Percentiles rank a stretch among this genome's conserved stretches.
These are phyloP conservation scores for Heritiera fomes DNA, from an alignment of 345 rosid species.

Conservation along the genomic window DNA sequence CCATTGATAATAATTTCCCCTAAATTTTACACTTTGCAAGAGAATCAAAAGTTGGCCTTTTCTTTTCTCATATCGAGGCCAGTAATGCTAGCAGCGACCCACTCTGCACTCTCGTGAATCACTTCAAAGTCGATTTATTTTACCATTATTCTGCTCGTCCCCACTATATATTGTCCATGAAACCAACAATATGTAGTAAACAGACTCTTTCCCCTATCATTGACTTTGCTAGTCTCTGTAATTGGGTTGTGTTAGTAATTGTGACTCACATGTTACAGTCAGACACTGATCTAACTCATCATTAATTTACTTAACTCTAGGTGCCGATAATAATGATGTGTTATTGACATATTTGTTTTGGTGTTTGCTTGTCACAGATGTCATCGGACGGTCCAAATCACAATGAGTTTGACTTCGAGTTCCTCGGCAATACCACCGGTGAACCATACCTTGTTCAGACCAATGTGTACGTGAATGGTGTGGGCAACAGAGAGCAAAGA, in stretches of 20 bases:
- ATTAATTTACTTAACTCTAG: not conserved
- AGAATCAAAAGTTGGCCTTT: conserved; percentile 16
- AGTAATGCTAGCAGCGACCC: conserved; percentile 12
- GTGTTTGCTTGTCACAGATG: conserved; percentile 53
- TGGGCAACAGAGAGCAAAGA: conserved; percentile 95
- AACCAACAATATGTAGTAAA: conserved; percentile 3
- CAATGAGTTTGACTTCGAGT: conserved; percentile 96
- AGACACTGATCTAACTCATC: not conserved
- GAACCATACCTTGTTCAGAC: conserved; percentile 94
- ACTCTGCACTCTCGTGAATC: conserved; percentile 25
- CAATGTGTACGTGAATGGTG: conserved; percentile 85
- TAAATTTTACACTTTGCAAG: conserved; percentile 1
- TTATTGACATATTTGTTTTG: not conserved
- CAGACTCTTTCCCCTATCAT: not conserved
- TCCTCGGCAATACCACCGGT: conserved; percentile 88
- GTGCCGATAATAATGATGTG: not conserved
- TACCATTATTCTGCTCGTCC: conserved; percentile 13
- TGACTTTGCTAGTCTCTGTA: not conserved
- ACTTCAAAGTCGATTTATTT: conserved; percentile 14
- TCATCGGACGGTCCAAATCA: conserved; percentile 92
- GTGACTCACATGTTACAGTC: not conserved
- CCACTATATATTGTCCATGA: not conserved
- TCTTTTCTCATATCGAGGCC: not conserved
- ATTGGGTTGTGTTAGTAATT: not conserved
- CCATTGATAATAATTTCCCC: conserved; percentile 1